Conservation (phyloP, 441 rosid species). For the Raphanus hybrid region DNA sequence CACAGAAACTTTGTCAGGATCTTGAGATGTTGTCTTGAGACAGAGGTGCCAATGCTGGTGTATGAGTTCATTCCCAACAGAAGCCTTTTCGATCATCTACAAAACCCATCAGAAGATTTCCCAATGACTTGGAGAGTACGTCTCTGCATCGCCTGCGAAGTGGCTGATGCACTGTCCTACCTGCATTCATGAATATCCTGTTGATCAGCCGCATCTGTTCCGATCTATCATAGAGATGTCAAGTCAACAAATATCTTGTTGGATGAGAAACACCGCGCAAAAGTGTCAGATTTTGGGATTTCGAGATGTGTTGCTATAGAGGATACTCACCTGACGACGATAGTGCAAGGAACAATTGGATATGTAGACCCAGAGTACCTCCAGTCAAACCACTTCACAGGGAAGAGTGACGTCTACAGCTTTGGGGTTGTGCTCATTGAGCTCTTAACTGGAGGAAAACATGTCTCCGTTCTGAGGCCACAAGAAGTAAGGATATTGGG, state of each 20-base stretch:
- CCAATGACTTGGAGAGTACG: constrained; percentile 52
- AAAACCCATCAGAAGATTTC: constrained; percentile 31
- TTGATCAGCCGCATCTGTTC: constrained; percentile 49
- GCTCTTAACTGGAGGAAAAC: constrained; percentile 47
- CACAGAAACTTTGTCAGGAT: constrained; percentile 58
- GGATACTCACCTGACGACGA: constrained; percentile 52
- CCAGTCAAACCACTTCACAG: constrained; percentile 48
- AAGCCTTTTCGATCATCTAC: constrained; percentile 48
- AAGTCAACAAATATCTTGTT: constrained; percentile 58
- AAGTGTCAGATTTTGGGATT: constrained; percentile 58
- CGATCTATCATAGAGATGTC: constrained; percentile 58
- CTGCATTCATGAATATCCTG: constrained; percentile 44
- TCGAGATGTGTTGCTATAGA: constrained; percentile 51
- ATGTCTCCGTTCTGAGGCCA: constrained; percentile 36
- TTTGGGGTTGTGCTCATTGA: constrained; percentile 49
- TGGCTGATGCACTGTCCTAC: constrained; percentile 53
- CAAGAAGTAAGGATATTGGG: constrained; percentile 45
- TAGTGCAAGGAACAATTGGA: constrained; percentile 56
- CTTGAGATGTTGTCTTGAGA: constrained; percentile 61
- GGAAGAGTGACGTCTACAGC: constrained; percentile 42
- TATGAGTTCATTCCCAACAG: constrained; percentile 58
- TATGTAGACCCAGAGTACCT: constrained; percentile 63
- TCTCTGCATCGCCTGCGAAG: constrained; percentile 51
- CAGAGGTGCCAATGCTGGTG: constrained; percentile 52
- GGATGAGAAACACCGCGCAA: constrained; percentile 45